phyloP scores from a whole-genome alignment of 2,329 filamentous ascomycete species.

The Aspergillus sp. region DNA sequence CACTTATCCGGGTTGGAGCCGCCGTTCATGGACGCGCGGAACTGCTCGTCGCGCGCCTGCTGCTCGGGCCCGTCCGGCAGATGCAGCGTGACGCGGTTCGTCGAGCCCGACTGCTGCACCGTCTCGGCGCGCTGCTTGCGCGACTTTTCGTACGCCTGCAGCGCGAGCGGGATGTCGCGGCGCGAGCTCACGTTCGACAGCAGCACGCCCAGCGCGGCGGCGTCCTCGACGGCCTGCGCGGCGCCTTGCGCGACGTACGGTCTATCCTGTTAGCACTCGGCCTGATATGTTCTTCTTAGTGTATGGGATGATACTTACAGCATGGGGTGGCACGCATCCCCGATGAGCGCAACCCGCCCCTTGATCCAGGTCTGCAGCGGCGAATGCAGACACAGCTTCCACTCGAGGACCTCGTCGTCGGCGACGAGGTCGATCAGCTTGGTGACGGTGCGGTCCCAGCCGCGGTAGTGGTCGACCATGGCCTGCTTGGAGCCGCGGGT shows the following conservation, averaged over 20 bases:
- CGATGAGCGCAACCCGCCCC: slow-evolving; percentile 38
- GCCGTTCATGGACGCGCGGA: slow-evolving; percentile 24
- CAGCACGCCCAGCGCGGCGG: slow-evolving; percentile 33
- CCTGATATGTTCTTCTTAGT: not conserved
- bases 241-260: slow-evolving; percentile 46
- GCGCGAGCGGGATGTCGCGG: slow-evolving; percentile 32
- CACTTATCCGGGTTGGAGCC: slow-evolving; percentile 58
- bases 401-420: slow-evolving; percentile 48
- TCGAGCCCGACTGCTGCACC: slow-evolving; percentile 36
- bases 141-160: slow-evolving; percentile 37
- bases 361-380: slow-evolving; percentile 36
- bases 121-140: slow-evolving; percentile 40
- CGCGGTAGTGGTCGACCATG: slow-evolving; percentile 61
- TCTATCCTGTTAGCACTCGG: not conserved
- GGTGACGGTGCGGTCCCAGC: slow-evolving; percentile 60
- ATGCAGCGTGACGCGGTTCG: slow-evolving; percentile 38
- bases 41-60: slow-evolving; percentile 41
- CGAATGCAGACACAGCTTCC: slow-evolving; percentile 35
- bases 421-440: slow-evolving; percentile 61
- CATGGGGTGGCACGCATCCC: slow-evolving; percentile 48
- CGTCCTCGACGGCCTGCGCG: slow-evolving; percentile 48
- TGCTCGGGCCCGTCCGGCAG: slow-evolving; percentile 41
- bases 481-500: slow-evolving; percentile 60
- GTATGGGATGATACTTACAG: slow-evolving; percentile 26
- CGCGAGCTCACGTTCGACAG: slow-evolving; percentile 32